Evolutionary conservation across 345 rosid species (phyloP), one percentile per base, ranked within the genome.

Genomic region (Brassica napus): DNA sequence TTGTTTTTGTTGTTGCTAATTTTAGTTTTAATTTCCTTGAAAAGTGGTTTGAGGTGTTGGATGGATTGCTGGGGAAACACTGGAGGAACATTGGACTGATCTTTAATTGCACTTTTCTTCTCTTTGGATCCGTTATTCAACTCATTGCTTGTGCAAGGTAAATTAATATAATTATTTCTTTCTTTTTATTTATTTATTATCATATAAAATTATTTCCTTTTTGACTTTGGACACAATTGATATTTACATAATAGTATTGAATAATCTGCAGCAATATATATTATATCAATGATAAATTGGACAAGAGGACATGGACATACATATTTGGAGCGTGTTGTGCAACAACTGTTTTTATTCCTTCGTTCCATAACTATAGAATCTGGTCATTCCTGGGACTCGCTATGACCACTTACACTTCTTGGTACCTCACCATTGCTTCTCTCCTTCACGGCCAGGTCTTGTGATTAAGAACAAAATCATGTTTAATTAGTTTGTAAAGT

Each of bases 221-320:
- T 54, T 32, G 8, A 65, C 10, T 6, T 64, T 28, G 55, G 18
- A 7, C 23, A 23, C 11, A 74, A 7, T 7, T 55, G 21, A 42
- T 21, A 6, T 62, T 8, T 37, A 39, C 16, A 67, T 9, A 54
- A 61, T 52, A 12, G 4, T 39, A 42, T 12, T 52, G 23, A 24
- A 18, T 68, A 28, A 15, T 26, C n/a, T 86, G 84, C 94, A 94
- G 98, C 86, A 94, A 92, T 78, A 94, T 94, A 81, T 94, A 94
- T 83, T 92, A 94, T 85, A 89, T 94, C 72, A 94, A 94, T 65
- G 98, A 94, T 88, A 90, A 90, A 81, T 87, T 94, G n/a, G 98
- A 92, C 89, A 94, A 94, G 88, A 91, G 98, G 84, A 94, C 98
- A 66, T 94, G 98, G 98, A 94, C 98, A 69, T 94, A 92, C 87